These are phyloP conservation scores for Paraglomus brasilianum DNA, from an alignment of 192 early-diverging fungal species.

Conservation along the genomic window DNA sequence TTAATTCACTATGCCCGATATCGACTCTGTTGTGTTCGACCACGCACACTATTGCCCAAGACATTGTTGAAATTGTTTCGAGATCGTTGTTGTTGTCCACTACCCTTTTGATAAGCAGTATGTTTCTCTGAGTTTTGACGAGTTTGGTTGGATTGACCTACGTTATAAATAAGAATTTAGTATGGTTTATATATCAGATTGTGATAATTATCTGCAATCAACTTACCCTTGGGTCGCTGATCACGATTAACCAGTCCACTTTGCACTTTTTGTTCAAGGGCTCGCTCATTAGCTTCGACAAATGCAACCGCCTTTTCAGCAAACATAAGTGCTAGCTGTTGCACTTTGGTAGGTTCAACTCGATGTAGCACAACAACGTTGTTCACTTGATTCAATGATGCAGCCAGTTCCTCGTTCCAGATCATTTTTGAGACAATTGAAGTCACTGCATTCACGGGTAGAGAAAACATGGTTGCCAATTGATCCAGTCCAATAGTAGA, in stretches of 20 bases:
- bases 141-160: constrained; percentile 25
- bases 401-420: constrained; percentile 86
- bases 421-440: constrained; percentile 92
- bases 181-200: background rate
- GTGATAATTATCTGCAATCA: background rate
- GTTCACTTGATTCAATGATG: constrained; percentile 82
- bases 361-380: constrained; percentile 80
- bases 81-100: constrained; percentile 1
- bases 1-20: constrained; percentile 15
- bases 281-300: constrained; percentile 89
- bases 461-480: constrained; percentile 86
- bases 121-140: constrained; percentile 28
- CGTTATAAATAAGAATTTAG: background rate
- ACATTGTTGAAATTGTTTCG: constrained; percentile 37
- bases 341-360: constrained; percentile 70
- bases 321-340: constrained; percentile 83
- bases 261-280: constrained; percentile 73
- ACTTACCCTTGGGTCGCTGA: constrained; percentile 25
- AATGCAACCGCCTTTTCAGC: constrained; percentile 84
- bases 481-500: constrained; percentile 82
- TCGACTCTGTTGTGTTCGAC: constrained; percentile 28
- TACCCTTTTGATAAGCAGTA: constrained; percentile 26
- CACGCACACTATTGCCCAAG: constrained; percentile 35
- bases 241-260: constrained; percentile 30
- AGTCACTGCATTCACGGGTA: constrained; percentile 63